A percentile compares a stretch with the other conserved stretches of the same genome.
phyloP scores from a whole-genome alignment of 2,329 filamentous ascomycete species.

The Aspergillus sp. region DNA sequence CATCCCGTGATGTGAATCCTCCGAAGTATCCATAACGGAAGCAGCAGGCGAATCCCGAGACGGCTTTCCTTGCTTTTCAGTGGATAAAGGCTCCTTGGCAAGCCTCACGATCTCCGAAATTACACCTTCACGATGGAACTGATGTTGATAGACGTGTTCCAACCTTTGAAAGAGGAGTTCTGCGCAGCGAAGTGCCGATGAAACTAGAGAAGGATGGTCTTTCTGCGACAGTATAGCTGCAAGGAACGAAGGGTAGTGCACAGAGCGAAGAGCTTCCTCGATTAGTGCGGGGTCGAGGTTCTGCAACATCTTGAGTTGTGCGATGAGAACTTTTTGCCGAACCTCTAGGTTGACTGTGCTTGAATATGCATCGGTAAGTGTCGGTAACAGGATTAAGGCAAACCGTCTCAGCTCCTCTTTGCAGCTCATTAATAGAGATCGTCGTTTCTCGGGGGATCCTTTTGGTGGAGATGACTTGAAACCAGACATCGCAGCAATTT shows the following conservation, averaged over 20 bases:
- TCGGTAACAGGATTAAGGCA: constrained; percentile 88
- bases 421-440: constrained; percentile 80
- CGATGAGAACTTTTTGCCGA: constrained; percentile 88
- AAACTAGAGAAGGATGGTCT: constrained; percentile 84
- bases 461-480: constrained; percentile 40
- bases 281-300: constrained; percentile 86
- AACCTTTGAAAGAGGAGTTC: constrained; percentile 83
- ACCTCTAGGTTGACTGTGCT: constrained; percentile 96
- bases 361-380: constrained; percentile 92
- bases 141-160: constrained; percentile 86
- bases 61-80: constrained; percentile 20
- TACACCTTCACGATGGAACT: constrained; percentile 95
- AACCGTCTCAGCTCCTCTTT: constrained; percentile 86
- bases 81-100: constrained; percentile 49
- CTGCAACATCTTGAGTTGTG: constrained; percentile 97
- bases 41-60: constrained; percentile 12
- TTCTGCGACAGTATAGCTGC: constrained; percentile 94
- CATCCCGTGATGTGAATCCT: constrained; percentile 15
- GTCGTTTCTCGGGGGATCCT: constrained; percentile 70
- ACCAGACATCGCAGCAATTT: constrained; percentile 44
- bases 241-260: constrained; percentile 93
- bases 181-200: constrained; percentile 82
- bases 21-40: constrained; percentile 21
- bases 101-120: constrained; percentile 87
- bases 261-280: constrained; percentile 77